Percentiles rank a stretch among this genome's conserved stretches.
phyloP scores from a whole-genome alignment of 2,329 filamentous ascomycete genomes.

The Ophiostoma himal-ulmi region DNA sequence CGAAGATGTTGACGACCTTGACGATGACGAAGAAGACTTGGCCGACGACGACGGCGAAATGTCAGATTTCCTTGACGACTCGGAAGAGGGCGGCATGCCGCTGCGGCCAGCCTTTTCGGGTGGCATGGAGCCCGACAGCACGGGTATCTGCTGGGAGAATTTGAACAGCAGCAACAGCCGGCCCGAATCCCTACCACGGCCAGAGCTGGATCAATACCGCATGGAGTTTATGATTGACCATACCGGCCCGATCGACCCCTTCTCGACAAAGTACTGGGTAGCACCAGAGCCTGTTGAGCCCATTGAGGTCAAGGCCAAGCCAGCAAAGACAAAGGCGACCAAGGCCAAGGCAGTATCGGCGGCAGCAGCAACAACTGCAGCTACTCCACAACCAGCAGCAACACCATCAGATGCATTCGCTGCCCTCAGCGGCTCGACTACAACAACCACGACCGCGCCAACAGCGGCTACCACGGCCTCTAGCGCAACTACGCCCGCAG shows the following conservation, averaged over 20 bases:
- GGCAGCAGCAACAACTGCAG: background rate
- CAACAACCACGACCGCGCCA: background rate
- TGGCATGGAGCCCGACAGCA: conserved; percentile 69
- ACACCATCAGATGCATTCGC: conserved; percentile 27
- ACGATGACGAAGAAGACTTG: conserved; percentile 61
- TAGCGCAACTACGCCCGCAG: background rate
- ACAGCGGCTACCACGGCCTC: background rate
- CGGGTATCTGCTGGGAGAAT: conserved; percentile 77
- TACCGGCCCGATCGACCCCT: conserved; percentile 68
- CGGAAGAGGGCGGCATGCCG: conserved; percentile 58
- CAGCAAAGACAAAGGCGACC: background rate
- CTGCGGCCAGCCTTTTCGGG: conserved; percentile 56
- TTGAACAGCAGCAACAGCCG: conserved; percentile 37
- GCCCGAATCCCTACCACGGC: background rate
- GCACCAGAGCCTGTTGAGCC: conserved; percentile 27
- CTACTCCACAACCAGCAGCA: conserved; percentile 25
- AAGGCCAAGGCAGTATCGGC: background rate
- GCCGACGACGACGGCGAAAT: conserved; percentile 74
- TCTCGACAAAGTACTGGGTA: conserved; percentile 75
- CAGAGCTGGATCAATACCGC: conserved; percentile 54
- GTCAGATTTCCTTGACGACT: conserved; percentile 85
- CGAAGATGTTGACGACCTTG: conserved; percentile 62
- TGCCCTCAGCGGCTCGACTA: conserved; percentile 14
- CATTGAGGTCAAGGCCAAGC: background rate
- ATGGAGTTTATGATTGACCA: conserved; percentile 65